A percentile compares a stretch with the other conserved stretches of the same genome.
Conservation (phyloP, 148 eudicot genomes). For the Vaccinium darrowii region DNA sequence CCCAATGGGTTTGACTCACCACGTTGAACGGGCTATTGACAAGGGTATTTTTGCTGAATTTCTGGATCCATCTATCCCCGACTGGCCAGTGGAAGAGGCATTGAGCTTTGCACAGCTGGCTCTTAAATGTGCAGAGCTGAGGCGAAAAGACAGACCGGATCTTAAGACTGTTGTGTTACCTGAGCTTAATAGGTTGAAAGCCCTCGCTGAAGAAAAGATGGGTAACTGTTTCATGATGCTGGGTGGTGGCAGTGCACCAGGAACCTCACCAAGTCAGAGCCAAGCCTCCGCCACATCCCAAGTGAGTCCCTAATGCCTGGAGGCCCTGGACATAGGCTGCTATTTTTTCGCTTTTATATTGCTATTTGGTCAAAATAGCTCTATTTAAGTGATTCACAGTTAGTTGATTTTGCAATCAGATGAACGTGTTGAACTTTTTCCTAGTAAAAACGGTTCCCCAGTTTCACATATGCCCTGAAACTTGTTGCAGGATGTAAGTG, state of each 20-base stretch:
- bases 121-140: conserved; percentile 36
- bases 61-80: conserved; percentile 29
- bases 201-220: conserved; percentile 30
- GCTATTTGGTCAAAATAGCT: neutral
- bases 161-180: conserved; percentile 31
- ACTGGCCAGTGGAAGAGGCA: conserved; percentile 42
- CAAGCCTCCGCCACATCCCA: conserved; percentile 14
- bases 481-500: conserved; percentile 15
- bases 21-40: conserved; percentile 34
- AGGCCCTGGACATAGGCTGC: neutral
- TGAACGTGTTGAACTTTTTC: neutral
- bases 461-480: neutral
- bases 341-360: neutral
- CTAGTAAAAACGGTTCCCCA: neutral
- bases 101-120: conserved; percentile 28
- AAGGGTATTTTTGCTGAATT: conserved; percentile 32
- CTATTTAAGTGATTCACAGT: neutral
- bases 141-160: conserved; percentile 44
- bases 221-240: conserved; percentile 2
- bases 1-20: conserved; percentile 45
- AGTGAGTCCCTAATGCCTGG: conserved; percentile 9
- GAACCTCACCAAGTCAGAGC: conserved; percentile 14
- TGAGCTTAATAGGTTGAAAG: conserved; percentile 31
- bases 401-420: neutral
- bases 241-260: neutral